A percentile compares a stretch with the other conserved stretches of the same genome.
phyloP scores from a whole-genome alignment of 352 stramenopile genomes.

The Phytophthora meadii region DNA sequence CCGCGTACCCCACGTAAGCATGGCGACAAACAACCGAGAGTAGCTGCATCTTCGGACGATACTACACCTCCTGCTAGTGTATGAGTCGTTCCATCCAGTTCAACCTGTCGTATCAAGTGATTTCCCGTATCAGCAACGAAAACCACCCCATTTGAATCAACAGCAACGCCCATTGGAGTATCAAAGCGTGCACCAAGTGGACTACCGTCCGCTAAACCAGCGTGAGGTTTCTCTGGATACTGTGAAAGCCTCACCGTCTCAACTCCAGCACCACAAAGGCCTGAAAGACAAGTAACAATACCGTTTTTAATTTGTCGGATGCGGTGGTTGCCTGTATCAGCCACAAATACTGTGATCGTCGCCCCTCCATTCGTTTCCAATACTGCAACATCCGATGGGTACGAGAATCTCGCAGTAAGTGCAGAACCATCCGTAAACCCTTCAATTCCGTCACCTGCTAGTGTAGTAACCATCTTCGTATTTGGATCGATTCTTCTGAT shows the following conservation, averaged over 20 bases:
- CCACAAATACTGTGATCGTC: conserved; percentile 65
- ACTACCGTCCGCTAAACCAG: conserved; percentile 91
- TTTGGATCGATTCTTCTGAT: conserved; percentile 84
- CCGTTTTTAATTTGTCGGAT: conserved; percentile 75
- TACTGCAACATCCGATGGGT: conserved; percentile 71
- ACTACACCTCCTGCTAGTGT: conserved; percentile 73
- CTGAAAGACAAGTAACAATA: conserved; percentile 88
- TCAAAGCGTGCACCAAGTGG: conserved; percentile 88
- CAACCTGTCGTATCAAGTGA: conserved; percentile 91
- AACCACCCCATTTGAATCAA: conserved; percentile 79
- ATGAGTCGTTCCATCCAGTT: conserved; percentile 64
- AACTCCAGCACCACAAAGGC: conserved; percentile 83
- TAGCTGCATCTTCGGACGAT: conserved; percentile 65
- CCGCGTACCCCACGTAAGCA: conserved; percentile 92
- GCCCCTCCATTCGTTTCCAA: conserved; percentile 44
- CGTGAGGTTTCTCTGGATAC: conserved; percentile 61
- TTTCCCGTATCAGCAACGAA: conserved; percentile 98
- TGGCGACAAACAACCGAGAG: conserved; percentile 86
- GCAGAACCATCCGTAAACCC: conserved; percentile 57
- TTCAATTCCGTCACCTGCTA: conserved; percentile 61
- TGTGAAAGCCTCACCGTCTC: conserved; percentile 55
- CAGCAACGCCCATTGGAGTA: conserved; percentile 90
- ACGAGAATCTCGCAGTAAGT: conserved; percentile 63
- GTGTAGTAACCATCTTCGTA: conserved; percentile 53
- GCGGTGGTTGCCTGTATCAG: conserved; percentile 86